Percentiles rank a stretch among this genome's conserved stretches.
These are phyloP conservation scores for Lycium barbarum DNA, from an alignment of 257 asterid species.

Conservation along the genomic window DNA sequence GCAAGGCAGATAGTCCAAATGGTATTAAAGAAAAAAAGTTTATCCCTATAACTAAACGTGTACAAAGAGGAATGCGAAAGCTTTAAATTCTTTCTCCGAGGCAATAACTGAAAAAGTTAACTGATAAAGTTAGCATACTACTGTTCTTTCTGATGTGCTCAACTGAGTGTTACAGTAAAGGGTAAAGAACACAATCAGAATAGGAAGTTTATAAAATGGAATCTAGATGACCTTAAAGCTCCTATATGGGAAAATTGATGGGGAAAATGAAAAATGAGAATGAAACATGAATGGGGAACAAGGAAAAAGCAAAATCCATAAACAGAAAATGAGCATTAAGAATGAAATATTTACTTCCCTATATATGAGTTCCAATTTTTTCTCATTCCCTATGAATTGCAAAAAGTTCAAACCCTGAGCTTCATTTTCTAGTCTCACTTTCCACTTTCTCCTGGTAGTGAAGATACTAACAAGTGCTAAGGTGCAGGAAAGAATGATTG, in stretches of 20 bases:
- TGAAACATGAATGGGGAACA: conserved; percentile 1
- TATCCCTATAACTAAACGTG: conserved; percentile 4
- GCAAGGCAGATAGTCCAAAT: conserved; percentile 21
- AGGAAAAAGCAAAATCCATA: not conserved
- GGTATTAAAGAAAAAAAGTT: conserved; percentile 2
- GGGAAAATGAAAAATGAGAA: not conserved
- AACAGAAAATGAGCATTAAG: not conserved
- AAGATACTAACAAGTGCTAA: conserved; percentile 2
- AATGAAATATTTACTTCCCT: not conserved
- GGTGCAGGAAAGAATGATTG: conserved; percentile 13
- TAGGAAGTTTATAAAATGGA: conserved; percentile 14
- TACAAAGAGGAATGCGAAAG: not conserved
- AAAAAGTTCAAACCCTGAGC: conserved; percentile 9
- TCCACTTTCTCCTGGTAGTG: conserved; percentile 11
- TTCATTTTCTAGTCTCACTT: not conserved
- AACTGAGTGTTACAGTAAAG: conserved; percentile 15
- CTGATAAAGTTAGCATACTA: not conserved
- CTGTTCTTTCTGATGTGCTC: conserved; percentile 1
- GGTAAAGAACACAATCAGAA: not conserved
- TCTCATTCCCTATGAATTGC: not conserved
- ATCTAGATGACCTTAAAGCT: conserved; percentile 12
- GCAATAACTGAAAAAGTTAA: not conserved
- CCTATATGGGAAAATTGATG: not conserved
- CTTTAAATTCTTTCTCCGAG: not conserved
- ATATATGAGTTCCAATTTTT: not conserved